Percentiles rank a stretch among this genome's conserved stretches.
Conservation (phyloP, 169 alveolate species). For the Condylostoma magnum region DNA sequence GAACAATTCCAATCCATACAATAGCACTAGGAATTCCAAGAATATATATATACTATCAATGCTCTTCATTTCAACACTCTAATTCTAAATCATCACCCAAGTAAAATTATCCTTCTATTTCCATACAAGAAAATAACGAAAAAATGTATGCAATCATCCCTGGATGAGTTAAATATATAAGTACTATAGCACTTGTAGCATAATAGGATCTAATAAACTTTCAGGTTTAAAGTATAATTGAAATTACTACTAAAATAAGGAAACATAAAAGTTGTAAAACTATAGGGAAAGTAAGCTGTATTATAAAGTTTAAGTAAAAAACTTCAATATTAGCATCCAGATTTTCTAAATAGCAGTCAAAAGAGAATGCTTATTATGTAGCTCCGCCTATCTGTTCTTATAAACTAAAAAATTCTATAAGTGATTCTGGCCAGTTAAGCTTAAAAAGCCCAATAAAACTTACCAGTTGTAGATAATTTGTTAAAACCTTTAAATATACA, state of each 20-base stretch:
- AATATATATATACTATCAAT: slow-evolving; percentile 30
- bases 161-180: slow-evolving; percentile 49
- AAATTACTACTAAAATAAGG: background rate
- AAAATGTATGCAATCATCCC: slow-evolving; percentile 34
- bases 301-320: background rate
- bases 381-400: background rate
- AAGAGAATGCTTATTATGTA: background rate
- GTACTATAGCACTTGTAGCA: slow-evolving; percentile 37
- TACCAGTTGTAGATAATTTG: background rate
- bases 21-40: slow-evolving; percentile 41
- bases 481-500: slow-evolving; percentile 17
- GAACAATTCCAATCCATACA: slow-evolving; percentile 50
- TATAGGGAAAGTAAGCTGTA: background rate
- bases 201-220: background rate
- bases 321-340: background rate
- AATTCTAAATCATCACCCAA: slow-evolving; percentile 18
- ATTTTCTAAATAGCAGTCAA: slow-evolving; percentile 2
- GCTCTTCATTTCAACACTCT: slow-evolving; percentile 43
- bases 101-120: slow-evolving; percentile 18
- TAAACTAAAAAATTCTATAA: background rate
- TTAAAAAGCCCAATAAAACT: background rate
- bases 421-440: background rate
- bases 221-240: background rate
- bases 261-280: background rate
- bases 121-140: slow-evolving; percentile 33